Conservation (phyloP, 805 yeast genomes). For the Suhomyces prunicola region DNA sequence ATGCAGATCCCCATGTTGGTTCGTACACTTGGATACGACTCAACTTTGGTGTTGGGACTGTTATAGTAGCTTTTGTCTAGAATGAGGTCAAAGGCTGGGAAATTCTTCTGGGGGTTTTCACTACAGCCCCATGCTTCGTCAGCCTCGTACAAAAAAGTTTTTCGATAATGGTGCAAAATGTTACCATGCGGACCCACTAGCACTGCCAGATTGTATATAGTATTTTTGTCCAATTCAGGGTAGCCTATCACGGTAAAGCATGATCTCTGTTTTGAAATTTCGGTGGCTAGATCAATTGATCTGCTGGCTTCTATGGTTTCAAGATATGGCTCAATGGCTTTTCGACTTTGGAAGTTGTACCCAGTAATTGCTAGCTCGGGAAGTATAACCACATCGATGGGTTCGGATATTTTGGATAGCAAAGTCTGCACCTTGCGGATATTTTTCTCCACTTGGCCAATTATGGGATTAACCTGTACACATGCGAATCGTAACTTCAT, state of each 20-base stretch:
- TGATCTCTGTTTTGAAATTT: slow-evolving; percentile 44
- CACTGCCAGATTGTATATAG: slow-evolving; percentile 68
- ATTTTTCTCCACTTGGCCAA: slow-evolving; percentile 59
- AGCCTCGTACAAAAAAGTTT: slow-evolving; percentile 71
- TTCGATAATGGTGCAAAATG: slow-evolving; percentile 64
- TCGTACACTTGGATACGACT: slow-evolving; percentile 7
- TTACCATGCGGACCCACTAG: slow-evolving; percentile 60
- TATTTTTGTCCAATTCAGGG: slow-evolving; percentile 52
- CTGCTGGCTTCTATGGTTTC: slow-evolving; percentile 46
- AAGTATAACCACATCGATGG: slow-evolving; percentile 64
- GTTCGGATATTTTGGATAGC: slow-evolving; percentile 17
- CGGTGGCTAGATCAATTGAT: slow-evolving; percentile 54
- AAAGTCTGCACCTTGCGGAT: slow-evolving; percentile 44
- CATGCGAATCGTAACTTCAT: slow-evolving; percentile 49
- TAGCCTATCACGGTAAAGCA: slow-evolving; percentile 80
- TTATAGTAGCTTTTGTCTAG: slow-evolving; percentile 20
- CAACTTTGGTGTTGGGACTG: not conserved
- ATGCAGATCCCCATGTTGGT: slow-evolving; percentile 84
- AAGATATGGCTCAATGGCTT: slow-evolving; percentile 54
- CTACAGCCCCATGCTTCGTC: slow-evolving; percentile 79
- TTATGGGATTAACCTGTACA: slow-evolving; percentile 62
- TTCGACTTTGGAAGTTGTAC: slow-evolving; percentile 56
- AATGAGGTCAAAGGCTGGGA: slow-evolving; percentile 46
- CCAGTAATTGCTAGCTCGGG: slow-evolving; percentile 89
- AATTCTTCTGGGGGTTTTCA: slow-evolving; percentile 60